Evolutionary conservation across 345 rosid species (phyloP).

Genomic region (Eucalyptus erythrocorys): DNA sequence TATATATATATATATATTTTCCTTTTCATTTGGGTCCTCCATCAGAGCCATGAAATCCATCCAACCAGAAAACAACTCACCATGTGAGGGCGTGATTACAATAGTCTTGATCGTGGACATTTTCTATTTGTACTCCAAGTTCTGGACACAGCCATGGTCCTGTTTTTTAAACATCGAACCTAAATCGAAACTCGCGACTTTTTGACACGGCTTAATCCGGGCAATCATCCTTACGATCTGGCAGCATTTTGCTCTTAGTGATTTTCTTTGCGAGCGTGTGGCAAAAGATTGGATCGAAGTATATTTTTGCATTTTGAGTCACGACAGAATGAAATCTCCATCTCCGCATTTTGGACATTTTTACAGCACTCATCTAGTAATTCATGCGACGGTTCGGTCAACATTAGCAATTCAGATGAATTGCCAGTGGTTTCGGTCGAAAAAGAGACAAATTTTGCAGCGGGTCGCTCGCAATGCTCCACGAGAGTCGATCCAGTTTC

Average conservation of each 20-base stretch:
- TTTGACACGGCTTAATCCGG: not conserved
- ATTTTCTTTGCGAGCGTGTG: not conserved
- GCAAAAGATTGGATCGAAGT: not conserved
- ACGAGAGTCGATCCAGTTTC: not conserved
- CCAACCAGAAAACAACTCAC: not conserved
- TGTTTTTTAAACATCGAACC: not conserved
- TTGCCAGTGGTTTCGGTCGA: not conserved
- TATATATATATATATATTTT: too few relatives aligned
- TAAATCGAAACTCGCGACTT: not conserved
- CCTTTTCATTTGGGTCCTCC: not conserved
- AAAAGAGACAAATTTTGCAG: not conserved
- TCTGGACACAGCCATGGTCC: not conserved
- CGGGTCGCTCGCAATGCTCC: not conserved
- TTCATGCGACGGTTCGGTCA: not conserved
- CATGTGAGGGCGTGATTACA: not conserved
- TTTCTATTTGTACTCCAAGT: not conserved
- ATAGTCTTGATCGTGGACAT: not conserved
- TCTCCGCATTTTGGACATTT: not conserved
- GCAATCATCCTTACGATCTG: not conserved
- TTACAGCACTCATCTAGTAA: not conserved
- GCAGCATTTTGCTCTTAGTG: not conserved
- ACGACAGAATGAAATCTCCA: not conserved
- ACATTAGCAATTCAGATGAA: not conserved
- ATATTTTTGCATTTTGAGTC: not conserved
- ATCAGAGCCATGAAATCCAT: not conserved